Percentiles rank a stretch among this genome's conserved stretches.
These are phyloP conservation scores for Thalassiosira delicatula DNA, from an alignment of 352 stramenopile species.

Conservation along the genomic window DNA sequence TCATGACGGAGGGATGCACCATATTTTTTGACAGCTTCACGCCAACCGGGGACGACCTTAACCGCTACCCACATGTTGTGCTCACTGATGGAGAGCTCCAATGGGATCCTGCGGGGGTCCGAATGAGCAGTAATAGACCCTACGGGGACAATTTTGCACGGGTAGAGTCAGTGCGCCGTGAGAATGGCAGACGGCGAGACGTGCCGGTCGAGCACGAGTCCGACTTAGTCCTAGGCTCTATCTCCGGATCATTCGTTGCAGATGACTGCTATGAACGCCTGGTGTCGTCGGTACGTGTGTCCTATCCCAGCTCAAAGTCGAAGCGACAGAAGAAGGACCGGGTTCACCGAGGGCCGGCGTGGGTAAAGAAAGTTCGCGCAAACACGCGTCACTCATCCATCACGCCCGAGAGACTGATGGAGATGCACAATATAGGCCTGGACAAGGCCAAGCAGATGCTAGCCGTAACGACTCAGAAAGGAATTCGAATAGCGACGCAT, in stretches of 20 bases:
- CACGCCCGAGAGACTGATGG: conserved; percentile 4
- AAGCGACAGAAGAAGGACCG: too few species aligned
- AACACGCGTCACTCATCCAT: conserved; percentile 12
- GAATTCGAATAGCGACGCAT: conserved; percentile 1
- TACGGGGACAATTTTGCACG: too few species aligned
- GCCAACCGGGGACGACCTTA: conserved; percentile 22
- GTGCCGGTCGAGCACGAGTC: too few species aligned
- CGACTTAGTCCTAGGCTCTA: too few species aligned
- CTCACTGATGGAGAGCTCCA: conserved; percentile 4
- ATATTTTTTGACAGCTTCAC: conserved; percentile 15
- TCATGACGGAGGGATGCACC: conserved; percentile 5
- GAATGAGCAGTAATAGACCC: not conserved
- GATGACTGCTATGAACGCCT: too few species aligned
- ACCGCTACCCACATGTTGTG: conserved; percentile 18
- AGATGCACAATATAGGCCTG: conserved; percentile 14
- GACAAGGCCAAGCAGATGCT: conserved; percentile 25
- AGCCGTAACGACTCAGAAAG: conserved; percentile 10
- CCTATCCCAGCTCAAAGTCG: too few species aligned
- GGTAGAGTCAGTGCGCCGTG: too few species aligned
- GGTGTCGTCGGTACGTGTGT: too few species aligned
- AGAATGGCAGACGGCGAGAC: too few species aligned
- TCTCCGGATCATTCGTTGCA: too few species aligned
- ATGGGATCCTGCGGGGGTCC: conserved; percentile 20
- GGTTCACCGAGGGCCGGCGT: not conserved
- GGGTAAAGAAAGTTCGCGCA: not conserved